Base-by-base conservation (phyloP, 75 land plant species). In the Pinus tabuliformis region DNA sequence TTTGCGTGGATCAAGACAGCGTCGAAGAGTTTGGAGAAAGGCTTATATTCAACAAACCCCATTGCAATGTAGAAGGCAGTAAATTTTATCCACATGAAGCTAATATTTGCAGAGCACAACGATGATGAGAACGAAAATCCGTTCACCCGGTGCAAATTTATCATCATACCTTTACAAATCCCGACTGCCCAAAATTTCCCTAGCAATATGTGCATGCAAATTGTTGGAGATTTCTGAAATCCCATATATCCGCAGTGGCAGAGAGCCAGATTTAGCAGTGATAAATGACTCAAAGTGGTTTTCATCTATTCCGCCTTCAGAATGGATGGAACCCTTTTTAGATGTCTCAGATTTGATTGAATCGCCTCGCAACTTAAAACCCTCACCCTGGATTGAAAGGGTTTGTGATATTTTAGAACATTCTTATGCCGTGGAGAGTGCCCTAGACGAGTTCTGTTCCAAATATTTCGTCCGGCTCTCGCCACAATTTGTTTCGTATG, bases 301-400 rank as follows among this genome's bases (percentile, higher is more conserved):
- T 58, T 73, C 17, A 17, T 73, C 28, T 42, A 14, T 54, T 56
- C 22, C 77, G 26, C 42, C 78, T 56, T 82, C 81, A 20, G 85
- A 86, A 75, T 79, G 88, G 87, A 18, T 86, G 5, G 73, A 82
- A 12, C 89, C 88, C 17, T 4, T 79, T 63, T 16, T 61, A 64
- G 81, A 82, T 62, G 33, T 84, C 73, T 84, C 87, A 16, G 83
- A 82, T 60, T n/a, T 88, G 33, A 63, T 73, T 56, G 62, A 70
- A 11, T 36, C 17, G 13, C 79, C 72, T 20, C 24, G 70, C 56
- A 36, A 58, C 76, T 60, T 76, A 13, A 49, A 78, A n/a, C 83
- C 88, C 57, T 86, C 93, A 2, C 84, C 84, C 2, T 91, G 91
- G 93, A 80, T 88, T 6, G 1, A 20, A 5, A 82, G 78, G 37